These are phyloP conservation scores for Cryphonectria japonica DNA, from an alignment of 2,329 filamentous ascomycete genomes.

Conservation along the genomic window DNA sequence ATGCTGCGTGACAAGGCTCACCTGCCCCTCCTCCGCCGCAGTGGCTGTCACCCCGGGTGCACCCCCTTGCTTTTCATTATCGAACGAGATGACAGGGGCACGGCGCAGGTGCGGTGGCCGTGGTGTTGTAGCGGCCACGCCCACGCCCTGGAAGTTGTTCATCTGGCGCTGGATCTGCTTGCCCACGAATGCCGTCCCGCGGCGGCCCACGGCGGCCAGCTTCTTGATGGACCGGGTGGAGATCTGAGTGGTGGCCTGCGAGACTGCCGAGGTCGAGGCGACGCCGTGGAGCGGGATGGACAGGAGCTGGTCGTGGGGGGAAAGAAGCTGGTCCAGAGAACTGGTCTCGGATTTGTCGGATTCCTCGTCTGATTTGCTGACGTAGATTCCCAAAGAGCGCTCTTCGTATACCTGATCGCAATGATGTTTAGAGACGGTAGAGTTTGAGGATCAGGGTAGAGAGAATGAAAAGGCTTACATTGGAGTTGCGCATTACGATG, in stretches of 20 bases:
- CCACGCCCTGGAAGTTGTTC: conserved; percentile 34
- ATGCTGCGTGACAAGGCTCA: conserved; percentile 46
- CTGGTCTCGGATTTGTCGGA: not conserved
- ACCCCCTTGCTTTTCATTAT: conserved; percentile 14
- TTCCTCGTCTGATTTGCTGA: conserved; percentile 28
- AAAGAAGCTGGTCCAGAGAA: conserved; percentile 16
- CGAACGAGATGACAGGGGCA: conserved; percentile 23
- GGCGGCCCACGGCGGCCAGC: conserved; percentile 28
- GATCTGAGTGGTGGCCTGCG: conserved; percentile 20
- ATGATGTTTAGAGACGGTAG: not conserved
- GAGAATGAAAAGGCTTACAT: conserved; percentile 39
- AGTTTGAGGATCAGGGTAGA: not conserved
- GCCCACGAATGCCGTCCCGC: conserved; percentile 37
- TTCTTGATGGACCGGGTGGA: conserved; percentile 26
- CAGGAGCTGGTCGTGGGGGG: conserved; percentile 13
- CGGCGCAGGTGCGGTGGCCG: conserved; percentile 23
- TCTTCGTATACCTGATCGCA: conserved; percentile 55
- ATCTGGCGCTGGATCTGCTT: conserved; percentile 36
- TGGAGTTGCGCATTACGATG: conserved; percentile 55
- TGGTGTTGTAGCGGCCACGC: conserved; percentile 28
- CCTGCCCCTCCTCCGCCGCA: conserved; percentile 28
- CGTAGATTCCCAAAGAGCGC: conserved; percentile 52
- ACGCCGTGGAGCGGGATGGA: not conserved
- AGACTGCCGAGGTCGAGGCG: conserved; percentile 22
- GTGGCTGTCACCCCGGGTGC: conserved; percentile 8